Evolutionary conservation across 192 early-diverging fungal species (phyloP).

Genomic region (Coemansia sp.): DNA sequence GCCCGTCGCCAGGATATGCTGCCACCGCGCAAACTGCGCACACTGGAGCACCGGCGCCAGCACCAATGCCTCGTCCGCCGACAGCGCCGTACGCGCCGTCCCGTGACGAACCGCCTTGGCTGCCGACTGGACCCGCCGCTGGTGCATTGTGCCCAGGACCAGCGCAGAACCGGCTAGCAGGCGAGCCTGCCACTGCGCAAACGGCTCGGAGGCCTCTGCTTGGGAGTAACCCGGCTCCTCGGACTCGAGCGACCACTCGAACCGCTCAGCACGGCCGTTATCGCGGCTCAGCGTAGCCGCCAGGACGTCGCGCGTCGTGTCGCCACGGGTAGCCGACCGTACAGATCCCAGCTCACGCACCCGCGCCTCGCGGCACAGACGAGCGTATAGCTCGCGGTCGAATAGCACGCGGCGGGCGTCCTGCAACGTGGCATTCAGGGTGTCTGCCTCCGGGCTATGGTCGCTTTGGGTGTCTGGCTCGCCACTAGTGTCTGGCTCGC

Average conservation of each 20-base stretch:
- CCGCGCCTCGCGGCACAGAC: constrained; percentile 39
- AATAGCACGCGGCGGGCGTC: constrained; percentile 13
- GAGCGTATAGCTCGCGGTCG: constrained; percentile 41
- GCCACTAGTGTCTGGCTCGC: neutral
- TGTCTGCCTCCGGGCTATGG: no score
- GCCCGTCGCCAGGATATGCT: constrained; percentile 23
- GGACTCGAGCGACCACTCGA: constrained; percentile 37
- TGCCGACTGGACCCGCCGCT: constrained; percentile 21
- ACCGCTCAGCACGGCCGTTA: constrained; percentile 19
- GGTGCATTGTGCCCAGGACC: constrained; percentile 26
- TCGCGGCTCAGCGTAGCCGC: constrained; percentile 28
- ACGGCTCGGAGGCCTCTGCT: neutral
- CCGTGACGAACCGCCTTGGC: constrained; percentile 3
- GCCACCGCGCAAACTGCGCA: constrained; percentile 42
- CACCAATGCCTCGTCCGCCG: constrained; percentile 20
- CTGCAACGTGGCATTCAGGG: constrained; percentile 19
- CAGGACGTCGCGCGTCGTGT: constrained; percentile 22
- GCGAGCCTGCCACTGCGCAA: constrained; percentile 30
- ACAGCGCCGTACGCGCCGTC: constrained; percentile 2
- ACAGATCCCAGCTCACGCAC: constrained; percentile 39
- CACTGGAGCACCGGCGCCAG: constrained; percentile 36
- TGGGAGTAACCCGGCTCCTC: neutral
- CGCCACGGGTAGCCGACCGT: no score
- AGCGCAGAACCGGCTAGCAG: constrained; percentile 22
- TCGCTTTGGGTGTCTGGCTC: no score